Conservation (phyloP, 1,284 basidiomycete species). For the Melampsora larici-populina region DNA sequence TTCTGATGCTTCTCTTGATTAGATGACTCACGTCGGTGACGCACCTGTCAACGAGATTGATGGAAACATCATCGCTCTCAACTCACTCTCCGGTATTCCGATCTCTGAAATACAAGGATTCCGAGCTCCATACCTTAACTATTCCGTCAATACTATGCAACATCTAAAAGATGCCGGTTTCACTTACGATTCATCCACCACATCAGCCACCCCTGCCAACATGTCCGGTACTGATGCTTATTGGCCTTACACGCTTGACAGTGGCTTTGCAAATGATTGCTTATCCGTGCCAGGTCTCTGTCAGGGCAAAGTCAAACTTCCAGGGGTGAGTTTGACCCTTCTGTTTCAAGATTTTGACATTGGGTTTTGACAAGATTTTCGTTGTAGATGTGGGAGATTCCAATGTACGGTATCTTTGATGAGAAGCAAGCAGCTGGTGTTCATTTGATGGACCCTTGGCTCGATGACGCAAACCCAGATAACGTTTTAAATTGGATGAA, state of each 20-base stretch:
- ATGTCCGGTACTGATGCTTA: constrained; percentile 68
- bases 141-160: constrained; percentile 57
- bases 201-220: constrained; percentile 67
- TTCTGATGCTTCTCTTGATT: constrained; percentile 50
- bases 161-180: constrained; percentile 63
- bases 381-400: constrained; percentile 66
- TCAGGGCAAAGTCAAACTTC: constrained; percentile 68
- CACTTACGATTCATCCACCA: constrained; percentile 69
- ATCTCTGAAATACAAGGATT: constrained; percentile 68
- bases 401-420: constrained; percentile 75
- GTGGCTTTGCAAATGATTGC: constrained; percentile 72
- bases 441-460: constrained; percentile 78
- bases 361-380: constrained; percentile 45
- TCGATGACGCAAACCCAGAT: constrained; percentile 61
- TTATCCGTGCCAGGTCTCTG: constrained; percentile 62
- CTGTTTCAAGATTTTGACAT: constrained; percentile 46
- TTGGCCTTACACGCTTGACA: constrained; percentile 57
- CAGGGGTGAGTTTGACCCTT: constrained; percentile 58
- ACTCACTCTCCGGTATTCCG: constrained; percentile 74
- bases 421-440: constrained; percentile 60
- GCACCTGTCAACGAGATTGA: constrained; percentile 62
- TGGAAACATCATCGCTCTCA: constrained; percentile 74
- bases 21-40: constrained; percentile 73
- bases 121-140: constrained; percentile 74
- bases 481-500: constrained; percentile 68